phyloP scores from a whole-genome alignment of 371 early-diverging fungal species.

The Mortierella sp. region DNA sequence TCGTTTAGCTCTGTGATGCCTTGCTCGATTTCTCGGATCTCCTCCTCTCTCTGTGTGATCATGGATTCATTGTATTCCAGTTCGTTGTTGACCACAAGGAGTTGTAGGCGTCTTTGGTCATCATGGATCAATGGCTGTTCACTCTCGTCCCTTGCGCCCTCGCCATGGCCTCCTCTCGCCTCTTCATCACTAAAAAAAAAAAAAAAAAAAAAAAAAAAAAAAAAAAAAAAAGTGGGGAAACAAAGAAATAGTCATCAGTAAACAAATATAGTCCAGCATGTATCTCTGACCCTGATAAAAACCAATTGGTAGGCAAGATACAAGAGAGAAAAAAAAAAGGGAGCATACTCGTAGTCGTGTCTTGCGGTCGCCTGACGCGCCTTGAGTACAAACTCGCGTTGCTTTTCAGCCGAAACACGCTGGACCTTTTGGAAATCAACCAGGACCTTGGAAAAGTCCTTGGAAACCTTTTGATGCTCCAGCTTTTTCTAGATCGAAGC shows the following conservation, averaged over 20 bases:
- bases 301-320: too few relatives aligned
- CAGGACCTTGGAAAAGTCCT: constrained; percentile 91
- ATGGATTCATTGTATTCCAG: constrained; percentile 92
- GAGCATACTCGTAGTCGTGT: constrained; percentile 29
- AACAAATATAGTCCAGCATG: background rate
- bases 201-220: constrained; percentile 4
- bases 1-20: constrained; percentile 95
- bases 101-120: constrained; percentile 69
- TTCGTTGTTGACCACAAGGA: constrained; percentile 87
- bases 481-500: constrained; percentile 59
- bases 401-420: constrained; percentile 85
- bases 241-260: background rate
- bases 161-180: constrained; percentile 49
- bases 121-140: constrained; percentile 68
- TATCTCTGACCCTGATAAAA: background rate
- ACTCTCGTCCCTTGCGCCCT: constrained; percentile 54
- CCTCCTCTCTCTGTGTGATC: constrained; percentile 93
- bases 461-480: constrained; percentile 84
- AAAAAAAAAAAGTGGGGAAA: constrained; percentile 4
- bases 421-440: constrained; percentile 89
- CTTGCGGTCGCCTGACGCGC: constrained; percentile 43
- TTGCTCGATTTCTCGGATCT: constrained; percentile 91
- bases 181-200: constrained; percentile 18
- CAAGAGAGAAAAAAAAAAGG: background rate
- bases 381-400: constrained; percentile 87